Evolutionary conservation across 805 yeast genomes (phyloP), one percentile per base, ranked within the genome.

Genomic region (Yarrowia sp.): DNA sequence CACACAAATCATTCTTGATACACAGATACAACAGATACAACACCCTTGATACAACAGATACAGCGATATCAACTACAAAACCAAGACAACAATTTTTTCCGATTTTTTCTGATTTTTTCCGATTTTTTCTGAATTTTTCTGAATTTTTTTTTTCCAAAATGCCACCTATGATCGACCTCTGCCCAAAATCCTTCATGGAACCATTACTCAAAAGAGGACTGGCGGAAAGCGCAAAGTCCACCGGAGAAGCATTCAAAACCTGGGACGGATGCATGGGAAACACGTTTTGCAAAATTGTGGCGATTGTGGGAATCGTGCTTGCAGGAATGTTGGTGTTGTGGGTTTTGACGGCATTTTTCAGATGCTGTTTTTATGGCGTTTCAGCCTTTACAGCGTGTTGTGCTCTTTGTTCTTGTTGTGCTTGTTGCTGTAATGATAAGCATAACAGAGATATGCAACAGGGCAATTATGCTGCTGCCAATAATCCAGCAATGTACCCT

Each of bases 221-320:
- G 7, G 61, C 47, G 31, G 45, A 39, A 17, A 55, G 47, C 8
- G 47, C 61, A n/a, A 55, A 41, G 31, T 55, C 61, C n/a, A 61
- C 65, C 1, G 65, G 62, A 31, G 65, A 61, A 13, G 38, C 88
- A 6, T 87, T 87, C 78, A 83, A 79, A 71, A 69, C 74, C 63
- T 89, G 96, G 95, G 84, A 86, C 71, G 83, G 89, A 2, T 90
- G 96, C 75, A 89, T 88, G 93, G 87, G 81, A 71, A 87, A 88
- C 74, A 85, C 77, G 50, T 79, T 86, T 53, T 90, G 96, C 75
- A 90, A 89, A 72, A 83, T 89, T 65, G 83, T 87, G 18, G 92
- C 89, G 4, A 89, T 89, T 48, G 89, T 88, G 13, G 87, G 89
- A 2, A 86, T 89, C 3, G 83, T 78, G 0, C 71, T 90, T 11